phyloP scores from a whole-genome alignment of 2,329 filamentous ascomycete genomes.

The Aspergillus sp. region DNA sequence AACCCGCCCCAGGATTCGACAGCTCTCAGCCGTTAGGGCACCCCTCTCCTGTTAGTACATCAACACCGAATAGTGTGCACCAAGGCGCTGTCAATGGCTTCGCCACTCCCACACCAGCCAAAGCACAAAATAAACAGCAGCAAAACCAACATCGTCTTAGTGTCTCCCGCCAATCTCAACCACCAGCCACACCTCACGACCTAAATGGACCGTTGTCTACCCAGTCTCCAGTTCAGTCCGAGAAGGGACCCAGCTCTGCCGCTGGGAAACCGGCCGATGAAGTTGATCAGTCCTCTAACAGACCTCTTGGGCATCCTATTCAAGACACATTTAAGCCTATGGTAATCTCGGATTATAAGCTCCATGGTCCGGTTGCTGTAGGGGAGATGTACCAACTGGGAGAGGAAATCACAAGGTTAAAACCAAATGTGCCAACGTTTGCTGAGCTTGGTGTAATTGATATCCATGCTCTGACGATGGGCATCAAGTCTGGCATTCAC shows the following conservation, averaged over 20 bases:
- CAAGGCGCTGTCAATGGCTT: constrained; percentile 40
- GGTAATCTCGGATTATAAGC: constrained; percentile 50
- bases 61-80: constrained; percentile 31
- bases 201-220: constrained; percentile 26
- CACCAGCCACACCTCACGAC: constrained; percentile 31
- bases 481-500: constrained; percentile 84
- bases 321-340: constrained; percentile 49
- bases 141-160: constrained; percentile 31
- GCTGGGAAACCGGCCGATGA: constrained; percentile 30
- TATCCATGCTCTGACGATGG: constrained; percentile 83
- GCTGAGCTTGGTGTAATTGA: constrained; percentile 85
- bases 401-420: constrained; percentile 64
- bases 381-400: constrained; percentile 64
- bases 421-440: constrained; percentile 72
- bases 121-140: constrained; percentile 36
- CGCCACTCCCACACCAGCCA: constrained; percentile 36
- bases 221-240: constrained; percentile 30
- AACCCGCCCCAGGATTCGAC: constrained; percentile 51
- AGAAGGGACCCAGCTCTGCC: constrained; percentile 26
- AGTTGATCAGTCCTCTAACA: constrained; percentile 32
- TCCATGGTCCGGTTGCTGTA: constrained; percentile 72
- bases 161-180: constrained; percentile 35
- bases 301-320: constrained; percentile 39
- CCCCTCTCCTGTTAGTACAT: constrained; percentile 32
- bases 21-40: constrained; percentile 33